Conservation (phyloP, 208 protist species). For the Naegleria fowleri region DNA sequence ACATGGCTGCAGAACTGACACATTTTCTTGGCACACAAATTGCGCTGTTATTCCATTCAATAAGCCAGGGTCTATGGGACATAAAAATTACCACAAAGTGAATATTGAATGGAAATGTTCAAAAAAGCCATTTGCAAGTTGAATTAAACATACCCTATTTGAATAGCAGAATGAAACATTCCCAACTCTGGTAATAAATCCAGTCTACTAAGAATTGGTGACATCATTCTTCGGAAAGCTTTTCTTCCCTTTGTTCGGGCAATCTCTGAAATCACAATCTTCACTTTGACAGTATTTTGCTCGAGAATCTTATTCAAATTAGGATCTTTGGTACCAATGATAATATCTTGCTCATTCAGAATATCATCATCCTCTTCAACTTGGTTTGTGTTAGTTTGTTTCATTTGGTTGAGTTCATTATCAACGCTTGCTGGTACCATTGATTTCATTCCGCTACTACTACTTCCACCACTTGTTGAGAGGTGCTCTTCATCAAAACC, state of each 20-base stretch:
- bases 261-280: conserved; percentile 4
- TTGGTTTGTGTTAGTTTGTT: not conserved
- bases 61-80: not conserved
- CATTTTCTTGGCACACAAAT: conserved; percentile 21
- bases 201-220: not conserved
- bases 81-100: not conserved
- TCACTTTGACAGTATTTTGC: not conserved
- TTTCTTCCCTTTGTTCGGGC: not conserved
- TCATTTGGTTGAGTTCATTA: not conserved
- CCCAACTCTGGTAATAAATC: conserved; percentile 1
- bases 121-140: not conserved
- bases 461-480: not conserved
- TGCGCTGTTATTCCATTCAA: conserved; percentile 9
- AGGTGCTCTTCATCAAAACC: not conserved
- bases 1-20: not conserved
- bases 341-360: not conserved
- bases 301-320: not conserved
- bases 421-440: not conserved
- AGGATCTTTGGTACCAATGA: not conserved
- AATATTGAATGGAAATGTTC: not conserved
- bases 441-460: not conserved
- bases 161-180: not conserved
- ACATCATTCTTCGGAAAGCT: not conserved
- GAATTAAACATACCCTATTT: not conserved
- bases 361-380: not conserved